Evolutionary conservation across 1,284 basidiomycete genomes (phyloP), one percentile per base, ranked within the genome.

Genomic region (Cyathus pygmaeus): DNA sequence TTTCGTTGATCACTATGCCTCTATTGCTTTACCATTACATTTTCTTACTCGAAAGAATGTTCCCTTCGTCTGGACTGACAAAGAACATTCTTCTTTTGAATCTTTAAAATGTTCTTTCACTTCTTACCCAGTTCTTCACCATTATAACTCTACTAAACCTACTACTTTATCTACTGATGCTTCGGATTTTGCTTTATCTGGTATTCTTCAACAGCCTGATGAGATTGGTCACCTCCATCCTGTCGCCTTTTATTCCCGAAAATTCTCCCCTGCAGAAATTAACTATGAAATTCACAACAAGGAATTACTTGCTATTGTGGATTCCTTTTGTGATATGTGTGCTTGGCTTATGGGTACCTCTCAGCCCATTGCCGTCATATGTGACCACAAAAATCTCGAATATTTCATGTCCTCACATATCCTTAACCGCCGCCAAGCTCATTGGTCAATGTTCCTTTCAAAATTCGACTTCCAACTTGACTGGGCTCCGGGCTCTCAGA

Each of bases 371-470:
- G 61, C 64, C 2, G 68, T 77, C 26, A 60, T 74, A 27, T 69
- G 66, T n/a, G 75, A 81, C 59, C 78, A 81, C 62, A 74, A 74
- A 56, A 81, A 81, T 59, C 74, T 80, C 29, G 68, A 73, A 55
- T 79, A 79, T 66, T 81, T 79, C 50, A 74, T 71, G 68, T 56
- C 66, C 26, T 62, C 75, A 53, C 62, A 68, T 2, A 52, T 70
- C 31, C 71, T 84, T 3, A 81, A 75, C 56, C 69, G 76, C 19
- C 69, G 76, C 1, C 83, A 85, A 67, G 79, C 76, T 1, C 71
- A 76, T 19, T 84, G 82, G 82, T 64, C 73, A 3, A 73, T 79
- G 64, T 71, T 75, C 39, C 69, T 87, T 7, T 71, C 77, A 4
- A 63, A 76, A 13, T 84, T 80, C 66, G 62, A 81, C 55, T 83